Conservation (phyloP, 1,139 yeast genomes). For the Candida labiduridarum region DNA sequence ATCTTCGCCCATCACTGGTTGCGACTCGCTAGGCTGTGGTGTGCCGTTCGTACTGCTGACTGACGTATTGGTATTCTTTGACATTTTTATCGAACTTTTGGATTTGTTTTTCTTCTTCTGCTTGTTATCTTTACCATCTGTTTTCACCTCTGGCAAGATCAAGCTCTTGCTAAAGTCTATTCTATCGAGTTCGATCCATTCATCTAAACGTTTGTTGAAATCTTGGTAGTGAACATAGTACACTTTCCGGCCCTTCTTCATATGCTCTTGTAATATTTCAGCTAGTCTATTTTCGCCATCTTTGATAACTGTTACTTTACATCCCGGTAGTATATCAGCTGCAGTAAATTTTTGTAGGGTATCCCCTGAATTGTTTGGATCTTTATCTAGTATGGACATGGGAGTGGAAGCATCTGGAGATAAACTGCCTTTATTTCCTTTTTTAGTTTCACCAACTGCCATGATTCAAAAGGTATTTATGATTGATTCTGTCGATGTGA, state of each 20-base stretch:
- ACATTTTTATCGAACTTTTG: conserved; percentile 15
- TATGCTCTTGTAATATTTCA: conserved; percentile 78
- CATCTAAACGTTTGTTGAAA: conserved; percentile 87
- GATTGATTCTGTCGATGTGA: neutral
- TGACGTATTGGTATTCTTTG: conserved; percentile 14
- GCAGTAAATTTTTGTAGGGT: conserved; percentile 27
- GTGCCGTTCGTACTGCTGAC: conserved; percentile 14
- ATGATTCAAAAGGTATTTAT: neutral
- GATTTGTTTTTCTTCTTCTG: conserved; percentile 24
- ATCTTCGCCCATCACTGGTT: conserved; percentile 48
- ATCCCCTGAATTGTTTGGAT: conserved; percentile 2
- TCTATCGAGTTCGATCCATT: conserved; percentile 79
- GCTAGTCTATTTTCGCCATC: conserved; percentile 82
- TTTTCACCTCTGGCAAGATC: conserved; percentile 69
- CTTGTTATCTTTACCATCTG: conserved; percentile 39
- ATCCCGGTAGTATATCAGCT: conserved; percentile 65
- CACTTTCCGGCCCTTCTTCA: conserved; percentile 73
- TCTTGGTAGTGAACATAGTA: conserved; percentile 95
- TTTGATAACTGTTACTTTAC: conserved; percentile 78
- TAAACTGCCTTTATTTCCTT: neutral
- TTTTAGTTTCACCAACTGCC: conserved; percentile 6
- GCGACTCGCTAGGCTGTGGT: conserved; percentile 15
- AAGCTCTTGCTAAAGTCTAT: conserved; percentile 72
- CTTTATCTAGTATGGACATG: conserved; percentile 8
- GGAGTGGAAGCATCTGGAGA: conserved; percentile 11